A percentile compares a stretch with the other conserved stretches of the same genome.
These are phyloP conservation scores for Emmonsia crescens DNA, from an alignment of 2,329 filamentous ascomycete species.

Conservation along the genomic window DNA sequence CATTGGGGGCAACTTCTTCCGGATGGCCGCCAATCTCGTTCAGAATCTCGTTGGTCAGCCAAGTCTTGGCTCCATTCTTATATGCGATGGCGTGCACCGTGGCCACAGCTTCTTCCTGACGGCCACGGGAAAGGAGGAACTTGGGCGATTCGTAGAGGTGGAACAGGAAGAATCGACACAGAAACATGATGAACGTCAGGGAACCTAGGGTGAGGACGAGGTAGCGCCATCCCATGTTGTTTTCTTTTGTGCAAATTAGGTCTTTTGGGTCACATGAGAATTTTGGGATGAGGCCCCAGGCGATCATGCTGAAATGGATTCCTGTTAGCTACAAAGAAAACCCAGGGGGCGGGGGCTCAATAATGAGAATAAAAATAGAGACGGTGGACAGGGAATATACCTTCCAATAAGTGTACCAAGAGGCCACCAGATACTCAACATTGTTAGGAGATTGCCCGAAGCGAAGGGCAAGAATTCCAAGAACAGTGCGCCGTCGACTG, in stretches of 20 bases:
- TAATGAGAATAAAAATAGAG: neutral
- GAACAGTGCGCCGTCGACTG: conserved; percentile 70
- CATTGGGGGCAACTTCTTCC: conserved; percentile 18
- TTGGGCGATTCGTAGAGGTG: conserved; percentile 78
- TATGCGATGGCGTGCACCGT: conserved; percentile 69
- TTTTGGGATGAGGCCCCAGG: conserved; percentile 64
- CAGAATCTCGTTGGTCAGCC: conserved; percentile 62
- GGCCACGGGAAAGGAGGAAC: conserved; percentile 64
- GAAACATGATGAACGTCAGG: conserved; percentile 65
- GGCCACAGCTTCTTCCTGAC: conserved; percentile 66
- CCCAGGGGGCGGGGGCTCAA: neutral
- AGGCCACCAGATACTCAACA: conserved; percentile 82
- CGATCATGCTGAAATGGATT: conserved; percentile 36
- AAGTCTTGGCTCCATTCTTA: conserved; percentile 58
- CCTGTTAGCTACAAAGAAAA: conserved; percentile 2
- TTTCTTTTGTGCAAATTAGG: conserved; percentile 37
- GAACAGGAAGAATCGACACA: conserved; percentile 68
- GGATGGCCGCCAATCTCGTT: conserved; percentile 44
- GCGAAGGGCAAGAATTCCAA: conserved; percentile 71
- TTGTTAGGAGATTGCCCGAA: conserved; percentile 61
- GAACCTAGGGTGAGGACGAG: conserved; percentile 61
- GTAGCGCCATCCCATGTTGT: conserved; percentile 64
- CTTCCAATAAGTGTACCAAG: conserved; percentile 62
- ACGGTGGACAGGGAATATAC: conserved; percentile 10
- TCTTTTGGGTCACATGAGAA: conserved; percentile 41